phyloP scores from a whole-genome alignment of 2,329 filamentous ascomycete species.

The Exophiala aquamarina region DNA sequence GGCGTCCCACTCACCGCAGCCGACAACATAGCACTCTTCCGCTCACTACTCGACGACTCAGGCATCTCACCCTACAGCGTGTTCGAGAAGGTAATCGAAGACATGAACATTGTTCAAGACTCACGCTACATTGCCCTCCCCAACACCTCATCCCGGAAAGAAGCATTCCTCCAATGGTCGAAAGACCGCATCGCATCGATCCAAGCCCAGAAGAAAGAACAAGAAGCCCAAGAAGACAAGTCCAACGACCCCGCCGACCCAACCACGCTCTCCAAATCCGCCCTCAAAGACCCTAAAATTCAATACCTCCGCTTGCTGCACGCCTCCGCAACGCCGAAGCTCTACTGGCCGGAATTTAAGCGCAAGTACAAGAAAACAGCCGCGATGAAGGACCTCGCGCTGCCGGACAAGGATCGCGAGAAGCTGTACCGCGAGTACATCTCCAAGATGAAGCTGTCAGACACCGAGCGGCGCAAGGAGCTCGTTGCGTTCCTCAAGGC shows the following conservation, averaged over 20 bases:
- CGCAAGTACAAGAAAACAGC: conserved; percentile 79
- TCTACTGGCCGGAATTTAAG: conserved; percentile 97
- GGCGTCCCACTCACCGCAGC: conserved; percentile 70
- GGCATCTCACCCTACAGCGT: conserved; percentile 82
- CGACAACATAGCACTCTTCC: conserved; percentile 77
- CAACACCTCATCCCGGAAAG: conserved; percentile 77
- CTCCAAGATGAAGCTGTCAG: conserved; percentile 45
- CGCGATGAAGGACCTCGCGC: conserved; percentile 54
- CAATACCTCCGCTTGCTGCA: conserved; percentile 80
- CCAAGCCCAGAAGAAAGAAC: conserved; percentile 64
- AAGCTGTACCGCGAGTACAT: conserved; percentile 51
- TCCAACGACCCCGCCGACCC: background rate
- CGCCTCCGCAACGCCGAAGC: conserved; percentile 78
- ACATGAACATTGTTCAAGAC: conserved; percentile 79
- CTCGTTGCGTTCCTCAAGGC: conserved; percentile 44
- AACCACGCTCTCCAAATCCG: conserved; percentile 52
- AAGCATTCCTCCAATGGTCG: conserved; percentile 83
- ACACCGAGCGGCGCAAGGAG: conserved; percentile 47
- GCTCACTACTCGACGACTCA: conserved; percentile 80
- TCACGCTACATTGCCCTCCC: conserved; percentile 78
- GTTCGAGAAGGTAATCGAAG: conserved; percentile 87
- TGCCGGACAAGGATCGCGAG: conserved; percentile 50
- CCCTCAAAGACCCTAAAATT: conserved; percentile 79
- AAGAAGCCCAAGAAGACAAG: conserved; percentile 2
- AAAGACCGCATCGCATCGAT: conserved; percentile 71